These are phyloP conservation scores for Tremellales sp. DNA, from an alignment of 1,284 basidiomycete genomes.

Conservation along the genomic window DNA sequence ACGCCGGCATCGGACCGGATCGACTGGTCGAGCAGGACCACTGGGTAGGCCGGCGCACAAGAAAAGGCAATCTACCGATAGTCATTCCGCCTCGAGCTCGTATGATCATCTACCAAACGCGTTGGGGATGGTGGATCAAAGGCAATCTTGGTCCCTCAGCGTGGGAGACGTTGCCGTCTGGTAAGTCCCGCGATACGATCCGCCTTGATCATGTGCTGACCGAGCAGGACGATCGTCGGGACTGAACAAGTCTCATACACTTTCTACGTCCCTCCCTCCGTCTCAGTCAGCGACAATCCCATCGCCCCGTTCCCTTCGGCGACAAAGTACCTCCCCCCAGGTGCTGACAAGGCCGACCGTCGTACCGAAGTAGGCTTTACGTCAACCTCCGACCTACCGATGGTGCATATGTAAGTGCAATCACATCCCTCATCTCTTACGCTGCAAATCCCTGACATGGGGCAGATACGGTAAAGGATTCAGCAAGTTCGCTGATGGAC, in stretches of 20 bases:
- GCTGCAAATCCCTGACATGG: slow-evolving; percentile 29
- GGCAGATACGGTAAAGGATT: slow-evolving; percentile 87
- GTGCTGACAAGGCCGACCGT: slow-evolving; percentile 14
- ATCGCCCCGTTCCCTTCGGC: slow-evolving; percentile 80
- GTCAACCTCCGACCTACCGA: slow-evolving; percentile 25
- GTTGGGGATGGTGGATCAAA: slow-evolving; percentile 6
- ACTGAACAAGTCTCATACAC: slow-evolving; percentile 59
- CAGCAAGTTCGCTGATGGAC: slow-evolving; percentile 67
- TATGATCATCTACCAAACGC: slow-evolving; percentile 20
- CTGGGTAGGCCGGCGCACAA: slow-evolving; percentile 30
- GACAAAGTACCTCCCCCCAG: slow-evolving; percentile 62
- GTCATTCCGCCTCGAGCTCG: slow-evolving; percentile 4
- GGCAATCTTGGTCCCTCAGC: slow-evolving; percentile 34
- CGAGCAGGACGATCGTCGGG: slow-evolving; percentile 42
- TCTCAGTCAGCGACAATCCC: slow-evolving; percentile 56
- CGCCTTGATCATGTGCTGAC: not conserved
- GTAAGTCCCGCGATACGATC: slow-evolving; percentile 9
- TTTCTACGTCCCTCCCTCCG: slow-evolving; percentile 78
- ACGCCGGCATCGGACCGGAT: slow-evolving; percentile 35
- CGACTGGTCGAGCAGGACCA: slow-evolving; percentile 24
- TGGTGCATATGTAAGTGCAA: slow-evolving; percentile 43
- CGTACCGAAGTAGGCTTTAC: slow-evolving; percentile 36
- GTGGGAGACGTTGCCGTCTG: slow-evolving; percentile 41
- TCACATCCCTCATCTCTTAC: not conserved
- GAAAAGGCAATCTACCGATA: slow-evolving; percentile 32